Conservation (phyloP, 805 yeast genomes). For the Spathaspora arborariae region DNA sequence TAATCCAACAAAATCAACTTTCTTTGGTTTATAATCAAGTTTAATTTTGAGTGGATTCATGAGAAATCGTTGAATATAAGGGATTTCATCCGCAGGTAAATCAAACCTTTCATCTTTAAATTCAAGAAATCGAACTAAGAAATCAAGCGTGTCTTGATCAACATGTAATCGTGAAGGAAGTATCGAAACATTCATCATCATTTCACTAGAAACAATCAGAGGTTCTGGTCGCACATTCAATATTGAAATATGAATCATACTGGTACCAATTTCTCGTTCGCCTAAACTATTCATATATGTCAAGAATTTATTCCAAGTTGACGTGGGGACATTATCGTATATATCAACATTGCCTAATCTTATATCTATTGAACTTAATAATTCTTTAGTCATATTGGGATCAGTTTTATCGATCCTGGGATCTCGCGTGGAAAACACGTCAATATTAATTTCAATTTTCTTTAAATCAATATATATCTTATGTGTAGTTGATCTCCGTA, state of each 20-base stretch:
- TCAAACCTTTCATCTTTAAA: conserved; percentile 71
- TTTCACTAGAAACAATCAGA: conserved; percentile 64
- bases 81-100: conserved; percentile 59
- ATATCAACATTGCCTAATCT: conserved; percentile 54
- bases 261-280: conserved; percentile 63
- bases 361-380: conserved; percentile 48
- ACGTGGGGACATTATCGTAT: conserved; percentile 75
- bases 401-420: conserved; percentile 37
- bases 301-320: conserved; percentile 86
- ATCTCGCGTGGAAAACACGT: conserved; percentile 44
- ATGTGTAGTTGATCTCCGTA: conserved; percentile 62
- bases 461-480: conserved; percentile 56
- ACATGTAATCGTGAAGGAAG: conserved; percentile 80
- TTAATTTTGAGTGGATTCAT: conserved; percentile 58
- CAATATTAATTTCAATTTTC: conserved; percentile 48
- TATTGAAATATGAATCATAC: conserved; percentile 54
- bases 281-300: conserved; percentile 68
- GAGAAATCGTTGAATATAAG: conserved; percentile 65
- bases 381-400: conserved; percentile 32
- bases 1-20: conserved; percentile 77
- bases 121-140: conserved; percentile 72
- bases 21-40: conserved; percentile 90
- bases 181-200: conserved; percentile 48
- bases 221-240: conserved; percentile 64
- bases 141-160: conserved; percentile 92